Evolutionary conservation across 768 basidiomycete genomes (phyloP), one percentile per base, ranked within the genome.

Genomic region (Cystofilobasidium macerans): DNA sequence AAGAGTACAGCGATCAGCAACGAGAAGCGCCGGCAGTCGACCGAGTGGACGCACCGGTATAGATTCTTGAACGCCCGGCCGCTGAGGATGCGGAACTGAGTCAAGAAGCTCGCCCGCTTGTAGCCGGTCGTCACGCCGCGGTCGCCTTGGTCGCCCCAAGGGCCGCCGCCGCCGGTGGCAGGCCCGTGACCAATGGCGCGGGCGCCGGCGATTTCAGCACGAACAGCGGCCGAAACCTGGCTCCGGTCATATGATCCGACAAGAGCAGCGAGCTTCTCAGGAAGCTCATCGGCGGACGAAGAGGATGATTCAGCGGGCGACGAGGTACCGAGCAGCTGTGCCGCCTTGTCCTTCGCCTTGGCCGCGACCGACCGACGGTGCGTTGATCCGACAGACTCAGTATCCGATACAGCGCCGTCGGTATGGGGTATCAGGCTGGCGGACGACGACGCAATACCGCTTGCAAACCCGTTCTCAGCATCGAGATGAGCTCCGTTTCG

Each of bases 41-140:
- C 13, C 8, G n/a, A 42, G 26, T 22, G 26, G 30, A 7, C 72
- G 69, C 40, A 75, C 75, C 94, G 81, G 75, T 99, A 98, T 67
- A 99, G 76, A 73, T 98, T 98, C 82, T 98, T 98, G 81, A 99
- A 98, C 26, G 94, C 92, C 65, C 95, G 78, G 30, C 93, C 93
- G 74, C 91, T 95, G 74, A 99, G 77, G 64, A 97, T 93, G 74
- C 83, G 82, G 73, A 99, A 98, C 78, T 99, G 95, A 22, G 87
- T 93, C 48, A 80, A 80, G 83, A 85, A 91, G 69, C 82, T 86
- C 9, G 94, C 95, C 63, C 90, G 82, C 76, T 86, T 73, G 71
- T 74, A 78, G 11, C 75, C 76, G 22, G 73, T 67, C 45, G 77
- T 59, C 30, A 76, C 72, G 22, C 76, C 60, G 53, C 54, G 42